phyloP scores from a whole-genome alignment of 1,139 yeast genomes.

The Suhomyces taliae region DNA sequence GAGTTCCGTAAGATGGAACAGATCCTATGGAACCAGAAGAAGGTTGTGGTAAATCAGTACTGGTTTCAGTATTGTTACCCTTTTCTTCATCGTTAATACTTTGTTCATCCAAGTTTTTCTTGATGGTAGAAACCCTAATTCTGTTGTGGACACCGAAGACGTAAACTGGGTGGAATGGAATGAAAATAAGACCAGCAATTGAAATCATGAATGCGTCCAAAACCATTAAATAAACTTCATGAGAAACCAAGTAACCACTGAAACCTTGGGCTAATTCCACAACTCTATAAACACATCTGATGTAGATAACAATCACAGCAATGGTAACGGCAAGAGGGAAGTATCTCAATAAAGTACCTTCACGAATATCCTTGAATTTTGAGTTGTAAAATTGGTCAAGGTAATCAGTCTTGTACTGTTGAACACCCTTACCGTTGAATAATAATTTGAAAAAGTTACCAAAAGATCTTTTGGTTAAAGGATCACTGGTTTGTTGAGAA shows the following conservation, averaged over 20 bases:
- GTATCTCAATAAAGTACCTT: conserved; percentile 38
- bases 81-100: background rate
- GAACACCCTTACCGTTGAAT: conserved; percentile 25
- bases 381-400: conserved; percentile 41
- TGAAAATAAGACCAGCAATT: conserved; percentile 41
- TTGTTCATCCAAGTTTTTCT: conserved; percentile 28
- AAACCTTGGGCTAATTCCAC: conserved; percentile 81
- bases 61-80: background rate
- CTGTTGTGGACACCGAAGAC: conserved; percentile 47
- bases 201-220: conserved; percentile 76
- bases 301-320: conserved; percentile 59
- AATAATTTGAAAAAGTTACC: conserved; percentile 32
- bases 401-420: conserved; percentile 21
- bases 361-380: conserved; percentile 42
- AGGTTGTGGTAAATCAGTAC: background rate
- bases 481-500: conserved; percentile 17
- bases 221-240: conserved; percentile 72
- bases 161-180: conserved; percentile 65
- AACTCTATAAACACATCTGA: conserved; percentile 79
- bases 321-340: conserved; percentile 54
- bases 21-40: too few species aligned
- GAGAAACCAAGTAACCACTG: conserved; percentile 63
- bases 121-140: conserved; percentile 37
- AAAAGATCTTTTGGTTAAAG: conserved; percentile 26
- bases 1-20: too few species aligned